Conservation (phyloP, 2,329 filamentous ascomycete genomes). For the Coniochaeta sp. region DNA sequence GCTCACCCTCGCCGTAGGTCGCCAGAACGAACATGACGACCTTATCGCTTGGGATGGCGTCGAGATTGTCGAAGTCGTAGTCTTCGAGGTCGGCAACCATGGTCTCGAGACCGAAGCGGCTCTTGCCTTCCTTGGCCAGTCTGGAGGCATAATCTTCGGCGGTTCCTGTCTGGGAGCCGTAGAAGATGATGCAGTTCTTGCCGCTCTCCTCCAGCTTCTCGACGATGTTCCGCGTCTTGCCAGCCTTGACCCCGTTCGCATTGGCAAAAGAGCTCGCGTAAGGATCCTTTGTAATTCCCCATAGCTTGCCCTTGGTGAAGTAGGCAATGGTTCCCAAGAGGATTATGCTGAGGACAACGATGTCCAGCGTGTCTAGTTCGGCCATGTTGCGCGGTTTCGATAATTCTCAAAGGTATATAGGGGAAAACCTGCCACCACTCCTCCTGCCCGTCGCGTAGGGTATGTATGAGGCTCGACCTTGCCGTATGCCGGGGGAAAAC, state of each 20-base stretch:
- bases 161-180: conserved; percentile 96
- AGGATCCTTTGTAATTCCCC: conserved; percentile 82
- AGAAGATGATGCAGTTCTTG: conserved; percentile 98
- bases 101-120: conserved; percentile 90
- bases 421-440: background rate
- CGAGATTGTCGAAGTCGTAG: conserved; percentile 93
- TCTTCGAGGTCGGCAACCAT: conserved; percentile 98
- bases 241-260: conserved; percentile 64
- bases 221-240: conserved; percentile 83
- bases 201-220: conserved; percentile 93
- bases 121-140: conserved; percentile 94
- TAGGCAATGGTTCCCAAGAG: conserved; percentile 86
- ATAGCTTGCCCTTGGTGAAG: conserved; percentile 95
- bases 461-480: background rate
- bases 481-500: background rate
- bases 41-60: conserved; percentile 82
- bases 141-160: conserved; percentile 97
- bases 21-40: conserved; percentile 91
- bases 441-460: background rate
- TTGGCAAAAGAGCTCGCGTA: conserved; percentile 71
- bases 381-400: conserved; percentile 58
- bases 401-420: background rate
- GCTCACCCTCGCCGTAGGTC: conserved; percentile 97
- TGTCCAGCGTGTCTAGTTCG: conserved; percentile 91
- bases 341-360: conserved; percentile 80